These are phyloP conservation scores for Daedalea quercina DNA, from an alignment of 768 basidiomycete species.

Conservation along the genomic window DNA sequence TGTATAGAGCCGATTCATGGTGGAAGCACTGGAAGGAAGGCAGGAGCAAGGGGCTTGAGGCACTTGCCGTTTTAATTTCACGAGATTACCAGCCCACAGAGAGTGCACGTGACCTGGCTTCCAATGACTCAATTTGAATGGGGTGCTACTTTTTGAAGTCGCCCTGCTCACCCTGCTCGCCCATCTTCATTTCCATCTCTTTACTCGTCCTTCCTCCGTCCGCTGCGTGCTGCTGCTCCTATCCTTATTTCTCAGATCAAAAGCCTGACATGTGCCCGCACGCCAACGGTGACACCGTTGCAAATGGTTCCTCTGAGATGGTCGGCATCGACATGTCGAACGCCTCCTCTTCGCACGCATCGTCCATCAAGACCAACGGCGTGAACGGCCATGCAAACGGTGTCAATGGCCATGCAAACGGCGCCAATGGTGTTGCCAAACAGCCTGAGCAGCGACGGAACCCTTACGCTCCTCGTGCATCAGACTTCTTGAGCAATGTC, in stretches of 20 bases:
- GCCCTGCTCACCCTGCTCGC: constrained; percentile 1
- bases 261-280: constrained; percentile 51
- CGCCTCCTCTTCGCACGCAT: constrained; percentile 26
- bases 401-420: constrained; percentile 28
- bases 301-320: constrained; percentile 53
- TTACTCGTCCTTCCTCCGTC: neutral
- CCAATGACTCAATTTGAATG: neutral
- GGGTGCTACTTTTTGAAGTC: neutral
- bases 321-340: constrained; percentile 58
- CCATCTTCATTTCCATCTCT: neutral
- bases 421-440: constrained; percentile 21
- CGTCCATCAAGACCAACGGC: constrained; percentile 22
- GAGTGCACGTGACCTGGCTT: neutral
- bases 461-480: constrained; percentile 85
- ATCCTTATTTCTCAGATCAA: neutral
- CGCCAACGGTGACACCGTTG: constrained; percentile 41
- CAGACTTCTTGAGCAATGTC: constrained; percentile 88
- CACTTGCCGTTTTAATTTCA: neutral
- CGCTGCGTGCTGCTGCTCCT: neutral
- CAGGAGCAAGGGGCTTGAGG: neutral
- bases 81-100: too few relatives aligned
- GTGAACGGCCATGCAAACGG: constrained; percentile 36
- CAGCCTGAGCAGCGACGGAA: constrained; percentile 40
- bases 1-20: too few relatives aligned
- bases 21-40: too few relatives aligned